Conservation (phyloP, 169 alveolate species). For the Plasmodium gonderi region DNA sequence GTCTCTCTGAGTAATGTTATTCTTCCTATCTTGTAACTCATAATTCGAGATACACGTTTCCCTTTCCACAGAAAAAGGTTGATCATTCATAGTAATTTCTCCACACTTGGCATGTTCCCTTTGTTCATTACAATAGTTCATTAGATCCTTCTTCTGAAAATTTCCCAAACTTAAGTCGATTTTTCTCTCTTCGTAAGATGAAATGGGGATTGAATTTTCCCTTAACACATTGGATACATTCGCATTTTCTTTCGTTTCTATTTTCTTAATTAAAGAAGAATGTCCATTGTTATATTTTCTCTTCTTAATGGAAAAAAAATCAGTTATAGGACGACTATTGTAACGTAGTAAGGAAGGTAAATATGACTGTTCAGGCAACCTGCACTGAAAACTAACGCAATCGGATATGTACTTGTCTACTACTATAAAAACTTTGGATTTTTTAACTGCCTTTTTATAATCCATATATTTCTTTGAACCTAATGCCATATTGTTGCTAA, state of each 20-base stretch:
- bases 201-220: not conserved
- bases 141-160: not conserved
- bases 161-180: not conserved
- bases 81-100: not conserved
- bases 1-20: not conserved
- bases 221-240: not conserved
- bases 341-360: slow-evolving; percentile 32
- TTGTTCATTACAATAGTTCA: too few relatives aligned
- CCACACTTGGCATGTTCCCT: not conserved
- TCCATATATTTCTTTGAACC: slow-evolving; percentile 63
- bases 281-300: too few relatives aligned
- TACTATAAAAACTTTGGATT: slow-evolving; percentile 48
- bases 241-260: not conserved
- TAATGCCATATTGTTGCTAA: slow-evolving; percentile 72
- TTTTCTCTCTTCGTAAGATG: not conserved
- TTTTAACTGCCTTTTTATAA: slow-evolving; percentile 43
- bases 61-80: not conserved
- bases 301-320: slow-evolving; percentile 38
- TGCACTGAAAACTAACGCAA: slow-evolving; percentile 11
- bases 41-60: not conserved
- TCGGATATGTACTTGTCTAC: slow-evolving; percentile 50
- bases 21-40: not conserved
- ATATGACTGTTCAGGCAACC: slow-evolving; percentile 60
- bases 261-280: too few relatives aligned
- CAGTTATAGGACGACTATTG: slow-evolving; percentile 44